A percentile compares a stretch with the other conserved stretches of the same genome.
phyloP scores from a whole-genome alignment of 2,329 filamentous ascomycete genomes.

The Dactylellina cionopaga region DNA sequence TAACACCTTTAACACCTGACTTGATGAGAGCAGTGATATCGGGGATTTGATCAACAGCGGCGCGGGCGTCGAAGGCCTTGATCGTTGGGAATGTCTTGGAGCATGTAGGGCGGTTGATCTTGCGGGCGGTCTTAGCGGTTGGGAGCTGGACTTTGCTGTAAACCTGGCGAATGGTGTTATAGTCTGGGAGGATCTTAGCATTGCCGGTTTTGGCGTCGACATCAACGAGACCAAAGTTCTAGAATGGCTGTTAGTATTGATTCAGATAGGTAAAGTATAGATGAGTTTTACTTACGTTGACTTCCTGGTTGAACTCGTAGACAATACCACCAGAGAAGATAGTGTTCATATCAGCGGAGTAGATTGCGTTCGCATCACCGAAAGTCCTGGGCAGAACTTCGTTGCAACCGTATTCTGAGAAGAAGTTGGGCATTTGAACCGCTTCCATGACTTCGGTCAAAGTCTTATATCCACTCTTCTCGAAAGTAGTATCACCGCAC shows the following conservation, averaged over 20 bases:
- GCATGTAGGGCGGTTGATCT: constrained; percentile 52
- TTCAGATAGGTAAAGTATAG: constrained; percentile 60
- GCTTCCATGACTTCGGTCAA: constrained; percentile 73
- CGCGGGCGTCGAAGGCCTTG: constrained; percentile 23
- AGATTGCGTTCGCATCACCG: constrained; percentile 78
- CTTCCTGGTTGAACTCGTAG: constrained; percentile 81
- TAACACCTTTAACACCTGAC: constrained; percentile 42
- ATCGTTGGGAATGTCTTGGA: constrained; percentile 42
- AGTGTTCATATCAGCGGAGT: constrained; percentile 74
- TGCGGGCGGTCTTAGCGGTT: constrained; percentile 44
- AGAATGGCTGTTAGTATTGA: not conserved
- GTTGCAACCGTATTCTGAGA: constrained; percentile 84
- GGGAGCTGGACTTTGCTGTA: constrained; percentile 53
- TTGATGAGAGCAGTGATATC: constrained; percentile 42
- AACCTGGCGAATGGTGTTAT: constrained; percentile 56
- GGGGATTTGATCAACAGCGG: constrained; percentile 17
- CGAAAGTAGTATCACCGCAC: constrained; percentile 73
- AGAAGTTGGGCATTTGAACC: constrained; percentile 79
- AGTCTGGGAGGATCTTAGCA: constrained; percentile 63
- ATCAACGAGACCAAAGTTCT: constrained; percentile 65
- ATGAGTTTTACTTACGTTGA: constrained; percentile 62
- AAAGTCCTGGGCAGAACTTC: constrained; percentile 75
- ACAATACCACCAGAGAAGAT: constrained; percentile 80
- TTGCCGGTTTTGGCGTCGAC: constrained; percentile 61
- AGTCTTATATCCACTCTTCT: constrained; percentile 71